phyloP scores from a whole-genome alignment of 352 stramenopile genomes.

The Thalassiosira livingstoniorum region DNA sequence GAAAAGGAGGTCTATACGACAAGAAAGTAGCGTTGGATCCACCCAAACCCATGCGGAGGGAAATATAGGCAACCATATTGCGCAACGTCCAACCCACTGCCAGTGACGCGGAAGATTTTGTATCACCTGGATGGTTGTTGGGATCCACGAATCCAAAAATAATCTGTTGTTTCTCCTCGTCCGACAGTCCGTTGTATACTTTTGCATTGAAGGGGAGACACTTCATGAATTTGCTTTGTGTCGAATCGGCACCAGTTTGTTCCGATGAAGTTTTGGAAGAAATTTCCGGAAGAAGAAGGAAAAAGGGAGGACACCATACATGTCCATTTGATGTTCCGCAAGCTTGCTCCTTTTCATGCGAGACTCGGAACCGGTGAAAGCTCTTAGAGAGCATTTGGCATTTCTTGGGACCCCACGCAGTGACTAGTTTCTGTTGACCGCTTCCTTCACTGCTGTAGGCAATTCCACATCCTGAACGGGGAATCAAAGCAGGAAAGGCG shows the following conservation, averaged over 20 bases:
- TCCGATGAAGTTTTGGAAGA: slow-evolving; percentile 1
- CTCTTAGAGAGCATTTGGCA: slow-evolving; percentile 40
- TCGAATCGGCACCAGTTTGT: not conserved
- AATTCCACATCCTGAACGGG: slow-evolving; percentile 45
- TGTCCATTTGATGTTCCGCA: not conserved
- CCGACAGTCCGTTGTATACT: slow-evolving; percentile 38
- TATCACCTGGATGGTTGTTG: slow-evolving; percentile 14
- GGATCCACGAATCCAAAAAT: slow-evolving; percentile 80
- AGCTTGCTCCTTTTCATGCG: slow-evolving; percentile 15
- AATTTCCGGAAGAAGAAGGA: slow-evolving; percentile 30
- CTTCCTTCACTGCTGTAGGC: slow-evolving; percentile 16
- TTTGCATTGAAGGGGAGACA: slow-evolving; percentile 46
- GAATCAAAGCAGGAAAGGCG: slow-evolving; percentile 74
- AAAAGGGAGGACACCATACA: slow-evolving; percentile 63
- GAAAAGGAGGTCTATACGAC: slow-evolving; percentile 55
- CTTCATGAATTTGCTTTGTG: slow-evolving; percentile 28
- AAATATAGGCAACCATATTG: slow-evolving; percentile 79
- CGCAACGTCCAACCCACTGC: slow-evolving; percentile 78
- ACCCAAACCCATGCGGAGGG: slow-evolving; percentile 63
- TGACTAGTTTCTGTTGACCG: slow-evolving; percentile 15
- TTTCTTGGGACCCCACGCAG: slow-evolving; percentile 26
- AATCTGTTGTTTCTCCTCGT: slow-evolving; percentile 45
- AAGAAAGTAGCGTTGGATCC: slow-evolving; percentile 65
- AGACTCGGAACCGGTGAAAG: slow-evolving; percentile 36
- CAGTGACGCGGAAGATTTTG: not conserved